These are phyloP conservation scores for Scutellaria baicalensis DNA, from an alignment of 257 asterid genomes.

Conservation along the genomic window DNA sequence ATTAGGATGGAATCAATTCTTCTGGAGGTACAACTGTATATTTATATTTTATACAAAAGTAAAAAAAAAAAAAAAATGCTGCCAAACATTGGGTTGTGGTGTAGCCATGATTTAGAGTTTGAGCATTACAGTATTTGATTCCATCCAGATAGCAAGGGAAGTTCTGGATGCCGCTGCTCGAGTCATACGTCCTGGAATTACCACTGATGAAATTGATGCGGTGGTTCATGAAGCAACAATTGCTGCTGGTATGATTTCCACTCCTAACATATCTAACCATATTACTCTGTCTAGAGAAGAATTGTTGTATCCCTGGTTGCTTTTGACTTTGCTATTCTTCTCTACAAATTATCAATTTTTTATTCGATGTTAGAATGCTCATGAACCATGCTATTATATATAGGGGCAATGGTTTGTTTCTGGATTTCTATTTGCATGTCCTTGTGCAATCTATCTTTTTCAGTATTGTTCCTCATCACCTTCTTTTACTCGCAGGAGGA, in stretches of 20 bases:
- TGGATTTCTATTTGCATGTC: not conserved
- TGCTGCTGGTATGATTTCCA: conserved; percentile 64
- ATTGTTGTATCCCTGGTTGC: not conserved
- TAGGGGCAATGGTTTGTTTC: not conserved
- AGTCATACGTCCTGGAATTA: conserved; percentile 82
- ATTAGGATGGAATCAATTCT: not conserved
- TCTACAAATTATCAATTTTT: not conserved
- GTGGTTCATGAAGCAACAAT: conserved; percentile 91
- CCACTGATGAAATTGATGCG: conserved; percentile 96
- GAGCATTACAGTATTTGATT: not conserved
- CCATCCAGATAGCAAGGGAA: conserved; percentile 90
- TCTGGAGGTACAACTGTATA: not conserved
- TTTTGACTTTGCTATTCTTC: not conserved
- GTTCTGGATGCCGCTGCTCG: conserved; percentile 98
- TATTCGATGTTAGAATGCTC: not conserved
- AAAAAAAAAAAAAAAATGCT: not conserved
- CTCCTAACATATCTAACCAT: not conserved
- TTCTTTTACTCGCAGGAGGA: conserved; percentile 59
- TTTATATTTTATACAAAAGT: not conserved
- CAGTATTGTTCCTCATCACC: not conserved
- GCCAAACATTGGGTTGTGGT: not conserved
- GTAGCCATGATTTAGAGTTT: not conserved
- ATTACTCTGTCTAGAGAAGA: not conserved
- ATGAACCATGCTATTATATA: not conserved
- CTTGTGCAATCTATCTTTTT: not conserved